phyloP scores from a whole-genome alignment of 805 yeast species.

The Barnettozyma vustinii region DNA sequence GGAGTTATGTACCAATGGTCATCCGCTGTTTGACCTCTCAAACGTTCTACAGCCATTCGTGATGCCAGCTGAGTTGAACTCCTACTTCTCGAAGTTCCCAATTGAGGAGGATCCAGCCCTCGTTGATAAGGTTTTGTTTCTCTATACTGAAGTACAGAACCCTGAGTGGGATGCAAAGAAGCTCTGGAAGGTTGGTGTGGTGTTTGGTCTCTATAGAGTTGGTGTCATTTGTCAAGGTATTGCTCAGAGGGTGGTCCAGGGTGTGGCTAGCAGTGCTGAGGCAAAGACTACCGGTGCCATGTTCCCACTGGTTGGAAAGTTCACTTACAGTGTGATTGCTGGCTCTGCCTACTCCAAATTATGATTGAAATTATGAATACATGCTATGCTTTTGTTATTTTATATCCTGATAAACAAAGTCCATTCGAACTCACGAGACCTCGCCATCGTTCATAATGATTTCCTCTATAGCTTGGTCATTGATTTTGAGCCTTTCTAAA shows the following conservation, averaged over 20 bases:
- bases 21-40: slow-evolving; percentile 57
- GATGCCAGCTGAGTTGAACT: slow-evolving; percentile 36
- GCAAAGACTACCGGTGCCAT: slow-evolving; percentile 37
- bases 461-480: not conserved
- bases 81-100: slow-evolving; percentile 22
- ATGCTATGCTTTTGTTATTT: not conserved
- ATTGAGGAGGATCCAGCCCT: slow-evolving; percentile 12
- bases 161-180: slow-evolving; percentile 25
- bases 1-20: slow-evolving; percentile 63
- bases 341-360: slow-evolving; percentile 6
- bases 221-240: slow-evolving; percentile 60
- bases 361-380: not conserved
- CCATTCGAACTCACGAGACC: not conserved
- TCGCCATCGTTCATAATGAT: not conserved
- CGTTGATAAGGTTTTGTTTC: slow-evolving; percentile 15
- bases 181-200: slow-evolving; percentile 47
- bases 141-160: slow-evolving; percentile 12
- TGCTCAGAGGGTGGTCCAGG: slow-evolving; percentile 46
- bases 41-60: slow-evolving; percentile 52
- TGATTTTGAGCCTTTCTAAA: not conserved
- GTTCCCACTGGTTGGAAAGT: slow-evolving; percentile 26
- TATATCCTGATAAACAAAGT: no score
- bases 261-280: slow-evolving; percentile 48
- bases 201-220: slow-evolving; percentile 49
- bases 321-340: slow-evolving; percentile 18